A percentile compares a stretch with the other conserved stretches of the same genome.
phyloP scores from a whole-genome alignment of 2,329 filamentous ascomycete species.

The Juglanconis oblonga region DNA sequence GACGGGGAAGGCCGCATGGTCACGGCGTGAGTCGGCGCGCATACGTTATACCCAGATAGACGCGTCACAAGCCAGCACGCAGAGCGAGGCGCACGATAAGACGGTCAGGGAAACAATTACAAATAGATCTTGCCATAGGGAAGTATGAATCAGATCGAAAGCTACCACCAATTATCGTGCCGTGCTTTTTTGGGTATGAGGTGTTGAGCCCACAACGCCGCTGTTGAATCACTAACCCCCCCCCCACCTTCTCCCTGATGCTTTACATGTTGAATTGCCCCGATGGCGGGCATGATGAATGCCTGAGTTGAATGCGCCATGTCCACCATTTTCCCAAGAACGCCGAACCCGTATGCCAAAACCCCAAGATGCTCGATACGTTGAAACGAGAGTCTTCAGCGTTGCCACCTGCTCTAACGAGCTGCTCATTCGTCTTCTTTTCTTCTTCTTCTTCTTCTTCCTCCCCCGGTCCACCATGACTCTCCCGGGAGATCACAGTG shows the following conservation, averaged over 20 bases:
- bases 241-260: neutral
- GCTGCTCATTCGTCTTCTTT: slow-evolving; percentile 17
- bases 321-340: slow-evolving; percentile 4
- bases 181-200: slow-evolving; percentile 11
- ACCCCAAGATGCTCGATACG: slow-evolving; percentile 9
- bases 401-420: slow-evolving; percentile 18
- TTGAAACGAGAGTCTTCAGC: slow-evolving; percentile 2
- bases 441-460: slow-evolving; percentile 1
- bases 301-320: slow-evolving; percentile 6
- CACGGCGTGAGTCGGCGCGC: no score
- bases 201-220: slow-evolving; percentile 23
- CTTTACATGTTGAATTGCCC: slow-evolving; percentile 18
- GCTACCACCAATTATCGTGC: neutral
- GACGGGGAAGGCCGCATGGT: no score
- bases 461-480: neutral
- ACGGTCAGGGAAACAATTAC: no score
- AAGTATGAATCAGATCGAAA: neutral
- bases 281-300: slow-evolving; percentile 10
- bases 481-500: no score
- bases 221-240: slow-evolving; percentile 1
- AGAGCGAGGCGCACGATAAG: no score
- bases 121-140: neutral
- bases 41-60: no score
- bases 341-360: slow-evolving; percentile 11
- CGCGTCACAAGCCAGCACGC: no score